Base-by-base conservation (phyloP, 2,329 filamentous ascomycete species). In the Coleophoma eucalyptorum region DNA sequence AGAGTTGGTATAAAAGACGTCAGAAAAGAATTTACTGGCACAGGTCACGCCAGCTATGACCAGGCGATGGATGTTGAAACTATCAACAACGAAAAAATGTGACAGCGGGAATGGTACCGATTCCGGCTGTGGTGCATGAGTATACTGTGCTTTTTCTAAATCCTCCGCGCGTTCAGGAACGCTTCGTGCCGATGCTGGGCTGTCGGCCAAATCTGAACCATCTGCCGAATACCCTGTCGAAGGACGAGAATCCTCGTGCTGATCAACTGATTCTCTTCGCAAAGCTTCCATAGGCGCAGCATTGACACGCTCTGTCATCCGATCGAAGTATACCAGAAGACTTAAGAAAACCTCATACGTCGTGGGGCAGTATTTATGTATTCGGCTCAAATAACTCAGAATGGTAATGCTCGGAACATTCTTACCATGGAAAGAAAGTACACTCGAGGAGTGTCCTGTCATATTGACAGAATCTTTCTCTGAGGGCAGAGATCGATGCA, bases 1-100 rank as follows among this genome's bases (percentile, higher is more conserved):
- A 50, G 94, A 97, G 70, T 99, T 99, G 10, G 94, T 99, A 68
- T 97, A 99, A 64, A 99, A 99, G 38, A 97, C 93, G 72, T 99
- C 83, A 5, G 93, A 97, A 72, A 99, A 99, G 78, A 97, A 99
- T 71, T 99, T 99, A 81, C 93, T 97, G 5, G 94, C 92, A 70
- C 94, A 97, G 3, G 94, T 99, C 42, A 99, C 94, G 34, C 93
- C 94, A 2, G 94, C 90, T 66, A 99, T 99, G 49, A 97, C 92
- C 50, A 99, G 76, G 50, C 94, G 86, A 67, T 99, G 94, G 57
- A 99, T 97, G 71, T 99, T 99, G 75, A 94, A 99, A 72, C 94
- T 97, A 72, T 99, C 94, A 11, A 97, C 94, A 38, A 97, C 93
- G 66, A 99, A 97, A 63, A 85, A 88, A 62, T 88, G 84, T 3